phyloP scores from a whole-genome alignment of 169 alveolate genomes.

The Plasmodium inui region DNA sequence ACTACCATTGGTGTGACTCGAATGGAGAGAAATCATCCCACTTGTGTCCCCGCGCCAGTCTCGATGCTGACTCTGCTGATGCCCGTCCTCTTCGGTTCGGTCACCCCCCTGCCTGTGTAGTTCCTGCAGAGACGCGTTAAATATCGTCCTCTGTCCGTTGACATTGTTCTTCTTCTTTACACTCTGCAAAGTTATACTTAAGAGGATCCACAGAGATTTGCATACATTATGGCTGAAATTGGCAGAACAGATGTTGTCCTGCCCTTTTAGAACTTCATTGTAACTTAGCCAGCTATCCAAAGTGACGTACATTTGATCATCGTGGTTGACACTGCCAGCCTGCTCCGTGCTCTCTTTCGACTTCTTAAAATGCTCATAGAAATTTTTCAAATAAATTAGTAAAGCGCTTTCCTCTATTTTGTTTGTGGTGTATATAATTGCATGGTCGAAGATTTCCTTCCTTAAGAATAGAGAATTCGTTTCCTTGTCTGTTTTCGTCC shows the following conservation, averaged over 20 bases:
- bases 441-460: constrained; percentile 73
- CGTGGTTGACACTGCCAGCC: background rate
- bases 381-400: constrained; percentile 39
- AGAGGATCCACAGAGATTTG: constrained; percentile 54
- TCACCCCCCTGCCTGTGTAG: background rate
- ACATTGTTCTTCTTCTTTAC: constrained; percentile 51
- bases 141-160: constrained; percentile 38
- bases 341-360: background rate
- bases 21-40: background rate
- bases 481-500: background rate
- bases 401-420: constrained; percentile 28
- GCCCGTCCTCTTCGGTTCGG: background rate
- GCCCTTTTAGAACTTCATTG: constrained; percentile 46
- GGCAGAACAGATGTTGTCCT: constrained; percentile 3
- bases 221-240: constrained; percentile 31
- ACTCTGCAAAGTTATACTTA: constrained; percentile 58
- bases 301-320: constrained; percentile 50
- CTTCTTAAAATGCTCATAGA: constrained; percentile 57
- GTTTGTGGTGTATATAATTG: constrained; percentile 49
- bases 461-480: constrained; percentile 15
- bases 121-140: constrained; percentile 17
- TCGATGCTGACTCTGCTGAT: no score
- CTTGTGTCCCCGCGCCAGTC: background rate
- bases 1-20: background rate
- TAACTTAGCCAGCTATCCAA: constrained; percentile 39